Base-by-base conservation (phyloP, 176 grass and related monocot genomes). In the Thinopyrum elongatum region DNA sequence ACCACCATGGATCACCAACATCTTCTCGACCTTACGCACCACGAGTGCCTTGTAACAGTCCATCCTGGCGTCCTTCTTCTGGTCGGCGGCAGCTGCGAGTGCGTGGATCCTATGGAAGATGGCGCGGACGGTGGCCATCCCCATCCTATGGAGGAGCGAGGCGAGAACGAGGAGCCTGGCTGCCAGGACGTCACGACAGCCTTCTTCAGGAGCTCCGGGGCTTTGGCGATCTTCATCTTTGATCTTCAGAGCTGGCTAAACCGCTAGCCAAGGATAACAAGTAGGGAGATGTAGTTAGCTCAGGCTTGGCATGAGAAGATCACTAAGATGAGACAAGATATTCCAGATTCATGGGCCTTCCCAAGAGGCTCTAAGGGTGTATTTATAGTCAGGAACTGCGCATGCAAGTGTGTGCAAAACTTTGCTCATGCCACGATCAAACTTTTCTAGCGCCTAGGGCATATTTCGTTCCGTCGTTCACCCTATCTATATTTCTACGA, bases 321-420 rank as follows among this genome's bases (percentile, higher is more conserved):
- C 28, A 34, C 29, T 30, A 66, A 75, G 41, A 46, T 15, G 34
- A 22, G 22, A 9, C 3, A 68, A 10, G n/a, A 69, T 49, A 61
- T 47, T 42, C 34, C 29, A 21, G 38, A 36, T 38, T 38, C 89
- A 93, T 91, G 86, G 77, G 16, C 64, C 21, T 38, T 38, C 35
- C 80, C 81, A 33, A 86, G 84, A 57, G 11, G 33, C 49, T 49
- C 29, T 35, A 41, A 14, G 68, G 39, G 27, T 41, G 62, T 92
- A 91, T 91, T 81, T 97, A 92, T 94, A 96, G 89, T 21, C 46
- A 67, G n/a, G n/a, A n/a, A n/a, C n/a, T n/a, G n/a, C n/a, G n/a
- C n/a, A 27, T 36, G 65, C 35, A 38, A 34, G 30, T 44, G 55
- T 64, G 29, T 80, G 58, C 17, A 68, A 26, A 31, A 31, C 65